Percentiles rank a stretch among this genome's conserved stretches.
Evolutionary conservation across 2,329 filamentous ascomycete genomes (phyloP).

Genomic region (Arthrobotrys iridis): DNA sequence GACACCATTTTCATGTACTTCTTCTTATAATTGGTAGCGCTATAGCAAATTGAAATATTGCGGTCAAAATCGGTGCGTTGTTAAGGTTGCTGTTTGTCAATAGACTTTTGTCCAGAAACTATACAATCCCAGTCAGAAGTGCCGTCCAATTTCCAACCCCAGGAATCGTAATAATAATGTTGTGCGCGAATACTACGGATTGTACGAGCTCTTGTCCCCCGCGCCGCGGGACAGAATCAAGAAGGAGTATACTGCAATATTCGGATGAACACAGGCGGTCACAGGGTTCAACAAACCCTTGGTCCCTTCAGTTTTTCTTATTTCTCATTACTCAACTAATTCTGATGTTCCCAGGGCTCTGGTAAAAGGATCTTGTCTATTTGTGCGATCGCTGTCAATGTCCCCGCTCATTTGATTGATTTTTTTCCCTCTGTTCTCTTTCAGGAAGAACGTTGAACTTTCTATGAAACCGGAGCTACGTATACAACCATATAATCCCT

Average conservation of each 20-base stretch:
- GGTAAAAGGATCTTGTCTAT: constrained; percentile 6
- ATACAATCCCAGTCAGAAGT: not conserved
- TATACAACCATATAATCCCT: not conserved
- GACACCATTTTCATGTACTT: no score
- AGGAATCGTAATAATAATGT: not conserved
- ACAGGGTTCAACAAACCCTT: constrained; percentile 5
- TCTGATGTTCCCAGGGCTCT: constrained; percentile 11
- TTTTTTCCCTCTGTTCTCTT: constrained; percentile 13
- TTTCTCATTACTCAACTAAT: constrained; percentile 13
- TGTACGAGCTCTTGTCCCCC: constrained; percentile 21
- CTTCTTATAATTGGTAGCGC: no score
- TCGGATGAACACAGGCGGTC: constrained; percentile 5
- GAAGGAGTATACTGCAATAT: constrained; percentile 24
- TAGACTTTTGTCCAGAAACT: no score
- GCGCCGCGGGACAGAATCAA: constrained; percentile 25
- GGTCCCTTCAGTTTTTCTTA: not conserved
- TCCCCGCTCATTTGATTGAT: constrained; percentile 17
- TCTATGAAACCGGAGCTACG: not conserved
- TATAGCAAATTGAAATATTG: no score
- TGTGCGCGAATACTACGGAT: constrained; percentile 2
- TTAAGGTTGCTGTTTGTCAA: no score
- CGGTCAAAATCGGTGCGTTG: no score
- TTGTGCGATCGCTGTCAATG: not conserved
- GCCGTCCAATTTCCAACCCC: constrained; percentile 13
- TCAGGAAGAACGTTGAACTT: constrained; percentile 23